A percentile compares a stretch with the other conserved stretches of the same genome.
Conservation (phyloP, 805 yeast species). For the Soucietia sequanensis region DNA sequence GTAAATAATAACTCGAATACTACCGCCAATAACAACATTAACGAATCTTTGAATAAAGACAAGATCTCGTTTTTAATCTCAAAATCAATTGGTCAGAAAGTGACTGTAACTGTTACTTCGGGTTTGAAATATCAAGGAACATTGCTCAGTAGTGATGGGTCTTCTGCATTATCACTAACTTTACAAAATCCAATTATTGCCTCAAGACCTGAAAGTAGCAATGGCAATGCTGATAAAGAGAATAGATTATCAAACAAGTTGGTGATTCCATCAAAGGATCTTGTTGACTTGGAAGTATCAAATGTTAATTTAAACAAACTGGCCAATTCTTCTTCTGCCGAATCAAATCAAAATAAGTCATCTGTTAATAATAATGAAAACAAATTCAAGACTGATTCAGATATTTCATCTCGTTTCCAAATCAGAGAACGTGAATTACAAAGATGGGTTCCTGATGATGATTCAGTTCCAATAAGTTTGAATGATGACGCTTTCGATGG, state of each 20-base stretch:
- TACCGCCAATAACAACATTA: conserved; percentile 4
- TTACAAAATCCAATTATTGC: conserved; percentile 48
- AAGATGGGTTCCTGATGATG: conserved; percentile 76
- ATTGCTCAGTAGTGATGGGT: conserved; percentile 46
- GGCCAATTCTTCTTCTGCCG: neutral
- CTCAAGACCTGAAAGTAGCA: conserved; percentile 22
- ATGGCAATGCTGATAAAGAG: conserved; percentile 22
- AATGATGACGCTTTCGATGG: conserved; percentile 30
- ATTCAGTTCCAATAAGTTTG: conserved; percentile 21
- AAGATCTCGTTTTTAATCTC: conserved; percentile 54
- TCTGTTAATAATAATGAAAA: conserved; percentile 5
- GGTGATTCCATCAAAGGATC: conserved; percentile 48
- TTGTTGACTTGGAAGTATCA: conserved; percentile 47
- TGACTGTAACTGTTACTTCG: conserved; percentile 57
- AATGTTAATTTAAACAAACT: conserved; percentile 32
- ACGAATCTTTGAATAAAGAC: conserved; percentile 34
- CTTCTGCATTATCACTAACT: conserved; percentile 54
- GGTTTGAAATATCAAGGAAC: conserved; percentile 63
- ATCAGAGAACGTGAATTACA: conserved; percentile 71
- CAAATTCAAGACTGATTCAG: conserved; percentile 78
- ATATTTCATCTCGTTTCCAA: conserved; percentile 56
- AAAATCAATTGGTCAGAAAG: conserved; percentile 56
- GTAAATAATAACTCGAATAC: conserved; percentile 4
- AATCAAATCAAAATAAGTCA: neutral
- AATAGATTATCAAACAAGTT: conserved; percentile 44